Base-by-base conservation (phyloP, 2,329 filamentous ascomycete species). In the Alternaria panax region DNA sequence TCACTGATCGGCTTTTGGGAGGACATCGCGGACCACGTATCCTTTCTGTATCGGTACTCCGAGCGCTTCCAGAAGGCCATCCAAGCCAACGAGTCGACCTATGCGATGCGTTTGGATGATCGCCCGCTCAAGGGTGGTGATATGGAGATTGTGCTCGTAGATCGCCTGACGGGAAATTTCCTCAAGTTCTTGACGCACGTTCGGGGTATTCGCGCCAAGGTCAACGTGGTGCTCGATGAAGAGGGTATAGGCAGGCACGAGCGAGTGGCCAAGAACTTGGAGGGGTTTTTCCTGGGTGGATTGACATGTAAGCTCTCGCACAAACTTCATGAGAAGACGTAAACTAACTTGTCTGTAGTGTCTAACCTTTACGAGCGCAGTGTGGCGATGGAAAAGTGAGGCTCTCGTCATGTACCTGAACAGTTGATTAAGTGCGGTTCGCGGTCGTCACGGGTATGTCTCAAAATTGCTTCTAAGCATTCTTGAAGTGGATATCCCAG, bases 1-100 rank as follows among this genome's bases (percentile, higher is more conserved):
- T 58, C 54, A 4, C 61, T 62, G 32, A 50, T 67, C 22, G 50
- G 54, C 30, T 70, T 68, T 50, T 71, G 68, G 68, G 64, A 69
- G 30, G 63, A 64, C 36, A 42, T 64, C 16, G 24, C 38, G 5
- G 41, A 24, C 4, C 51, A 65, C n/a, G 24, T 67, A n/a, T 18
- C 51, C 2, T 47, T 53, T 16, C 54, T 70, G 12, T 67, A 67
- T 52, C 18, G 43, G 25, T n/a, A 50, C n/a, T 62, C 62, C 7
- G 30, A 48, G 9, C 62, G 57, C 16, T 71, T 71, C 54, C 45
- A 62, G 5, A 55, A 62, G 14, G 62, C 61, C 9, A 52, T 66
- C 48, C 11, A 46, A 14, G 45, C 27, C 14, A 66, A 54, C 52
- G 28, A 45, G 28, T 54, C 64, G 30, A 62, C 58, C 5, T 67